Conservation (phyloP, 192 early-diverging fungal genomes). For the Podila verticillata region DNA sequence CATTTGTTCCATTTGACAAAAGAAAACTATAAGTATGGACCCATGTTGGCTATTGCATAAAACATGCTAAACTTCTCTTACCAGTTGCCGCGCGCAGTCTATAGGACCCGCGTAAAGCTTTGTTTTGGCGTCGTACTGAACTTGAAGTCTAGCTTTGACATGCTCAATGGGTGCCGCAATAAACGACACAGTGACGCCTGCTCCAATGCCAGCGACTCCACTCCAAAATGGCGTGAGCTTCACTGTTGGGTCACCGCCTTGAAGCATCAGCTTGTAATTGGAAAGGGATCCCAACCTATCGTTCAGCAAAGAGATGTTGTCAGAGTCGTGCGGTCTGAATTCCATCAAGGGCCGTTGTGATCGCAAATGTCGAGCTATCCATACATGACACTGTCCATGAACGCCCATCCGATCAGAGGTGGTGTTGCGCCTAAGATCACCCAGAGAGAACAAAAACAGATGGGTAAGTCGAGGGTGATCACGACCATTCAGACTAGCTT, state of each 20-base stretch:
- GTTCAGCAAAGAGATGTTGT: neutral
- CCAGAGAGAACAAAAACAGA: neutral
- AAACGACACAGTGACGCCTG: constrained; percentile 83
- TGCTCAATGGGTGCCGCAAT: constrained; percentile 85
- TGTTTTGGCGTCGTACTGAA: constrained; percentile 75
- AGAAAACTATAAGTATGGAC: neutral
- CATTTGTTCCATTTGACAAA: neutral
- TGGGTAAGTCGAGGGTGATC: neutral
- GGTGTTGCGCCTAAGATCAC: constrained; percentile 75
- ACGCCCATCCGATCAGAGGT: constrained; percentile 90
- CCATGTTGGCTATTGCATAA: neutral
- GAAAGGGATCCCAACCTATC: constrained; percentile 84
- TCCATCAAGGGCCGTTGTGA: neutral
- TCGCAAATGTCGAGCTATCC: neutral
- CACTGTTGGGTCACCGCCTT: constrained; percentile 67
- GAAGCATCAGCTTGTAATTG: constrained; percentile 78
- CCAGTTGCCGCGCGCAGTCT: constrained; percentile 82
- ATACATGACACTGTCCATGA: constrained; percentile 84
- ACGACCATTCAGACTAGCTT: too few relatives aligned
- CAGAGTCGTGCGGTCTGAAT: neutral
- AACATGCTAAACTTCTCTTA: constrained; percentile 10
- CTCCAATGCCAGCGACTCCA: constrained; percentile 71
- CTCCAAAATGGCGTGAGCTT: constrained; percentile 74
- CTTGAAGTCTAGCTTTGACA: constrained; percentile 75
- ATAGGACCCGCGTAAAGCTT: constrained; percentile 87